These are phyloP conservation scores for Russula griseocarnosa DNA, from an alignment of 768 basidiomycete genomes.

Conservation along the genomic window DNA sequence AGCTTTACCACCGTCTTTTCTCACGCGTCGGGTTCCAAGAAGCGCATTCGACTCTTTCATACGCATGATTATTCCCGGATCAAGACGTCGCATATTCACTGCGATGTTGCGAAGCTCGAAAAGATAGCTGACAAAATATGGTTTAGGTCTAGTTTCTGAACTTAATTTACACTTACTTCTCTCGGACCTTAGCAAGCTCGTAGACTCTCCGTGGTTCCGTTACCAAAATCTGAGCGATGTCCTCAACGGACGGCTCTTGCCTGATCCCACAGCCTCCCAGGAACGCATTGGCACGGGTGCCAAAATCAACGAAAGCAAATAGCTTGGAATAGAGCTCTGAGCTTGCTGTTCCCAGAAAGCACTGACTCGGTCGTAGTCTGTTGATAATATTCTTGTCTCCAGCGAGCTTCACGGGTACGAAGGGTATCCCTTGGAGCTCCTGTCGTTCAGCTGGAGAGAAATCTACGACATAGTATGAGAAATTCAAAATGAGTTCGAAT, in stretches of 20 bases:
- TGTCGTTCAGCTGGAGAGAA: conserved; percentile 55
- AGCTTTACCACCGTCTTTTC: conserved; percentile 37
- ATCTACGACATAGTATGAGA: conserved; percentile 39
- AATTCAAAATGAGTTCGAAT: background rate
- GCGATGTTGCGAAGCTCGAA: conserved; percentile 81
- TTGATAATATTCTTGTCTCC: conserved; percentile 28
- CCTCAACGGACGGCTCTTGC: conserved; percentile 78
- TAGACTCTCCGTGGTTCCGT: conserved; percentile 73
- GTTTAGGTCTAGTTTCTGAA: background rate
- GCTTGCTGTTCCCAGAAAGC: conserved; percentile 51
- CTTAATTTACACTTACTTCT: conserved; percentile 47
- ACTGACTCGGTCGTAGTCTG: conserved; percentile 54
- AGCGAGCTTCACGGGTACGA: conserved; percentile 58
- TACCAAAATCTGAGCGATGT: too few relatives aligned
- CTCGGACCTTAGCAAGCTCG: conserved; percentile 60
- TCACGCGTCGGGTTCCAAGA: conserved; percentile 64
- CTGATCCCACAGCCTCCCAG: conserved; percentile 90
- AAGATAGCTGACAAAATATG: conserved; percentile 54
- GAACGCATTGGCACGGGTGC: conserved; percentile 74
- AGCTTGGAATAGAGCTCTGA: conserved; percentile 71
- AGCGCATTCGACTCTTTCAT: conserved; percentile 74
- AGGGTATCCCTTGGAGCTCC: conserved; percentile 51
- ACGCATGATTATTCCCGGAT: conserved; percentile 46
- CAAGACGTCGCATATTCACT: conserved; percentile 55
- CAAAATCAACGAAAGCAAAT: conserved; percentile 92